phyloP scores from a whole-genome alignment of 345 rosid species.

The Arabidopsis suecica region DNA sequence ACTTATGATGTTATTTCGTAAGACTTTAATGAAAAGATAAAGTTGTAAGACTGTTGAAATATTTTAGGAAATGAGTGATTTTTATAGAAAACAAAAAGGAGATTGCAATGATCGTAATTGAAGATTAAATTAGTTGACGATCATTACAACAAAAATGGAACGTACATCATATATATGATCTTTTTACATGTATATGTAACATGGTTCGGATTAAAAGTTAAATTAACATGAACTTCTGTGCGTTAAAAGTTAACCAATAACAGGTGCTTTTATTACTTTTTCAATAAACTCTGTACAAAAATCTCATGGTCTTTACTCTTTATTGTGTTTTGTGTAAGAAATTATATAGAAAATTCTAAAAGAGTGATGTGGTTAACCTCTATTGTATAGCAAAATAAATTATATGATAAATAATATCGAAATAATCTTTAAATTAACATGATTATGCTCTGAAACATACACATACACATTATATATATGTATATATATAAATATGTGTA shows the following conservation, averaged over 20 bases:
- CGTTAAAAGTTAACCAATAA: slow-evolving; percentile 22
- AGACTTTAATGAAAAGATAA: slow-evolving; percentile 36
- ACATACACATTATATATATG: too few species aligned
- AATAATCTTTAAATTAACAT: background rate
- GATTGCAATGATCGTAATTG: slow-evolving; percentile 35
- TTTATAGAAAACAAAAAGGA: slow-evolving; percentile 46
- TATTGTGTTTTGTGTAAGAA: background rate
- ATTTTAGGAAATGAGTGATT: slow-evolving; percentile 40
- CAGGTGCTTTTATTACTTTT: slow-evolving; percentile 17
- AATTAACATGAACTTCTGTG: slow-evolving; percentile 30
- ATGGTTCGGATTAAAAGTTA: slow-evolving; percentile 14
- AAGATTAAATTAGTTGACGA: slow-evolving; percentile 33
- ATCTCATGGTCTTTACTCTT: background rate
- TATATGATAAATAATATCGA: background rate
- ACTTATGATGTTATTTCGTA: slow-evolving; percentile 41
- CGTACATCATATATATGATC: background rate
- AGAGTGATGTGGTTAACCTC: background rate
- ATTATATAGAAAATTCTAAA: background rate
- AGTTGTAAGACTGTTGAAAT: slow-evolving; percentile 37
- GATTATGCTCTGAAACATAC: background rate
- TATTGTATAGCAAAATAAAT: slow-evolving; percentile 1
- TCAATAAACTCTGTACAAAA: background rate
- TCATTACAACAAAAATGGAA: slow-evolving; percentile 16
- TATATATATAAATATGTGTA: too few species aligned
- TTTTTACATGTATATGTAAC: slow-evolving; percentile 18